These are phyloP conservation scores for Suillus subalutaceus DNA, from an alignment of 768 basidiomycete genomes.

Conservation along the genomic window DNA sequence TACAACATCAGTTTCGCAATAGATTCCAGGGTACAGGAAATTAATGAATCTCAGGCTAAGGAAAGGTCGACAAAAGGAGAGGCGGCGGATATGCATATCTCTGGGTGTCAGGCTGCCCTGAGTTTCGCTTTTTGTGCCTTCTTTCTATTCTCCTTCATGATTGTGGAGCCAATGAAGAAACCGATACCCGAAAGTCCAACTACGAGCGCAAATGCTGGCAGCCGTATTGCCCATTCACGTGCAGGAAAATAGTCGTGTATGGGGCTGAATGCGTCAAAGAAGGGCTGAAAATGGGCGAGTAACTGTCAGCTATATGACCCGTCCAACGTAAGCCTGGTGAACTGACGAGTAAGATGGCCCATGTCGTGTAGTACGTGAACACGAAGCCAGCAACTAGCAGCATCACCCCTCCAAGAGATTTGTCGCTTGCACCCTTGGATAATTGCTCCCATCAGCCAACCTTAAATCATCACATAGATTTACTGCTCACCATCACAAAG, in stretches of 20 bases:
- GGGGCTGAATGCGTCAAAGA: conserved; percentile 74
- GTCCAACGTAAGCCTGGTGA: not conserved
- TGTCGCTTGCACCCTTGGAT: conserved; percentile 77
- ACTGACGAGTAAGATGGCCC: conserved; percentile 86
- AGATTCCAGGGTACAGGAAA: not conserved
- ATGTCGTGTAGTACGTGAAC: conserved; percentile 90
- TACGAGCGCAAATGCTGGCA: conserved; percentile 84
- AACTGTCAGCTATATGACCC: not conserved
- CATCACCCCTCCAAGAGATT: conserved; percentile 77
- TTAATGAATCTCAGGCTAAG: not conserved
- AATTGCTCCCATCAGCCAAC: conserved; percentile 3
- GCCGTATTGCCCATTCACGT: conserved; percentile 89
- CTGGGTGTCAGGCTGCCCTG: conserved; percentile 54
- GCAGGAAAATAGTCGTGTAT: conserved; percentile 82
- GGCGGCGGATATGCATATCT: not conserved
- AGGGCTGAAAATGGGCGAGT: conserved; percentile 53
- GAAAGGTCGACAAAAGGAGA: not conserved
- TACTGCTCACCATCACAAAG: conserved; percentile 27
- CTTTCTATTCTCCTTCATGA: conserved; percentile 73
- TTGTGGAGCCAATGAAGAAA: conserved; percentile 74
- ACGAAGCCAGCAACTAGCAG: conserved; percentile 74
- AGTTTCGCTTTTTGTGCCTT: conserved; percentile 63
- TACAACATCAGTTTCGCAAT: not conserved
- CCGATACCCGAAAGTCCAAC: conserved; percentile 82
- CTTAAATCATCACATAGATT: conserved; percentile 8